Conservation (phyloP, 805 yeast genomes). For the Monosporozyma aerobia region DNA sequence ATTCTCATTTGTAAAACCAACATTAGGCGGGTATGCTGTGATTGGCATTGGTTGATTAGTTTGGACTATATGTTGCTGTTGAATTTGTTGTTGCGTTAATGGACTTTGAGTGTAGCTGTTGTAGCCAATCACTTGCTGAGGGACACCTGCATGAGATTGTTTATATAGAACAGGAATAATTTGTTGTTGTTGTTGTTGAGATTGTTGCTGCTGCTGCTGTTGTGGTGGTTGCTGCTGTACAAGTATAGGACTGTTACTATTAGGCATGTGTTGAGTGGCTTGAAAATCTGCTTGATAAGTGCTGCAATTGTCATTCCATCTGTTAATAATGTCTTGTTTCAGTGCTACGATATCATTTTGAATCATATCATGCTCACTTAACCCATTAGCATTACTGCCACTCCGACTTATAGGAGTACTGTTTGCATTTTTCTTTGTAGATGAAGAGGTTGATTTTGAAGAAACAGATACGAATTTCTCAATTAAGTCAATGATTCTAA, state of each 20-base stretch:
- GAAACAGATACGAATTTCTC: slow-evolving; percentile 1
- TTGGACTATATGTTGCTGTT: slow-evolving; percentile 4
- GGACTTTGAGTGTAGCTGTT: not conserved
- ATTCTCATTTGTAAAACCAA: not conserved
- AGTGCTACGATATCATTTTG: not conserved
- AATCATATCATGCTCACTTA: not conserved
- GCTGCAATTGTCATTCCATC: not conserved
- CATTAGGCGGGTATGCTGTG: not conserved
- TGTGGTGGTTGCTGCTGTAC: slow-evolving; percentile 4
- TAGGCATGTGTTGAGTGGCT: not conserved
- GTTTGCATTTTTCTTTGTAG: not conserved
- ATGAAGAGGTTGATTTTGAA: not conserved
- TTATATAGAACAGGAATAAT: not conserved
- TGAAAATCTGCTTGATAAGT: not conserved
- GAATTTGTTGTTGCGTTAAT: slow-evolving; percentile 5
- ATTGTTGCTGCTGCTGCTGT: slow-evolving; percentile 3
- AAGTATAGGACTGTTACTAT: not conserved
- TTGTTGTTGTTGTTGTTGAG: slow-evolving; percentile 3
- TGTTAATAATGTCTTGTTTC: not conserved
- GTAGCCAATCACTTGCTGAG: not conserved
- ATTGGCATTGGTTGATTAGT: not conserved
- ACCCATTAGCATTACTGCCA: not conserved
- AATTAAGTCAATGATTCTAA: slow-evolving; percentile 5
- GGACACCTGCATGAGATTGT: not conserved
- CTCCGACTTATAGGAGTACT: not conserved